Base-by-base conservation (phyloP, 176 grass and related monocot species). In the Cocos nucifera region DNA sequence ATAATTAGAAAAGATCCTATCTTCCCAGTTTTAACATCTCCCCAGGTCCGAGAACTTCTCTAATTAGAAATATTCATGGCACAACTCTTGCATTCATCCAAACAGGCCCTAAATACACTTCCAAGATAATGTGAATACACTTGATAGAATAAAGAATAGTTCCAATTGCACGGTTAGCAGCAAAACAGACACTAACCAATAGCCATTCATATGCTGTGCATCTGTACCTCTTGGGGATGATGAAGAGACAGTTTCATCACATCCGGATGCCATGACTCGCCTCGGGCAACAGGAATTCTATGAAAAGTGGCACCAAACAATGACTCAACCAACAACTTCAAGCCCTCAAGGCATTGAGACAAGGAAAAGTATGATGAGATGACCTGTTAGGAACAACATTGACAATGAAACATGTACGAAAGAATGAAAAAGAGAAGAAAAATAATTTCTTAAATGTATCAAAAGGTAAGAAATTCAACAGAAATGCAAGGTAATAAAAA, bases 181-280 rank as follows among this genome's bases (percentile, higher is more conserved):
- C 50, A 29, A 50, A 22, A 66, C 28, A 51, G 17, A 52, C 7
- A 3, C 17, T 19, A 49, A 5, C 15, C 23, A 23, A 23, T 23
- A 23, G 23, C 23, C 30, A 49, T 48, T 63, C 61, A 49, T 15
- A 49, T 21, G 1, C 35, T 22, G n/a, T 26, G 15, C 16, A n/a
- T 4, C 3, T 16, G 19, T 81, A 95, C 91, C 91, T 96, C 86
- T 60, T 87, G 75, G 73, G 78, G 83, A 77, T 90, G 92, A 82
- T 82, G 75, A 58, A 96, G 87, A 85, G 86, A 85, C 15, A 96
- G 78, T 62, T 96, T 90, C 54, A 96, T 82, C 53, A 96, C 91
- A 80, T 90, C 83, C 66, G 83, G 83, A 88, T 96, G 87, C 86
- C 86, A 96, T n/a, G 83, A 90, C 49, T 96, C 92, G 30, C 78